Evolutionary conservation across 768 basidiomycete species (phyloP), one percentile per base, ranked within the genome.

Genomic region (Kwoniella europaea): DNA sequence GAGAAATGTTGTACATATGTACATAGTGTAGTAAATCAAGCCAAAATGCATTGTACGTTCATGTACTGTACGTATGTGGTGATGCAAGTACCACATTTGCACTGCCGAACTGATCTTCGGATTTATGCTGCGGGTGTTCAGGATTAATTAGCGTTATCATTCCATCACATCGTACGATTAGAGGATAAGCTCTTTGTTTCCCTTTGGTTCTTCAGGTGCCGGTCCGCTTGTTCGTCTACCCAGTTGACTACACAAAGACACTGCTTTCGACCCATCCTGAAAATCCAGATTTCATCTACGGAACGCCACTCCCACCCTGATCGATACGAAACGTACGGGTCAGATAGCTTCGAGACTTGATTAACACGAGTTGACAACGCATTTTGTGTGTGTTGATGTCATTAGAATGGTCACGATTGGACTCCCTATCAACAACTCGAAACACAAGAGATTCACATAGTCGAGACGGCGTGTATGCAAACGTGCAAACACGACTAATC

Each of bases 41-140:
- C 29, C 27, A 58, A 58, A 15, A 35, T 58, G 54, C 54, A 55
- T 55, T 55, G 54, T 55, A 55, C 18, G 54, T 55, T 12, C 54
- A 13, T 55, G 54, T 55, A 20, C 24, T n/a, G 16, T 52, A n/a
- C n/a, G 13, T n/a, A n/a, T n/a, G n/a, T n/a, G 2, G 50, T 15
- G 50, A 52, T 27, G 27, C 27, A 2, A 27, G 27, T 27, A 27
- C 27, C 27, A 27, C 27, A 27, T 27, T 4, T 27, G 27, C 27
- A 27, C 27, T 27, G 27, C 27, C 46, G 18, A 50, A 18, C 16
- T 13, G 46, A 50, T 50, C 7, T 50, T 50, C 46, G 46, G 46
- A 50, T 50, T 50, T 50, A 50, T 50, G 46, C 46, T 13, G n/a
- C n/a, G n/a, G n/a, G n/a, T n/a, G 16, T 50, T 7, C 13, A 50